Conservation (phyloP, 2,329 filamentous ascomycete species). For the Hypoxylon sp. region DNA sequence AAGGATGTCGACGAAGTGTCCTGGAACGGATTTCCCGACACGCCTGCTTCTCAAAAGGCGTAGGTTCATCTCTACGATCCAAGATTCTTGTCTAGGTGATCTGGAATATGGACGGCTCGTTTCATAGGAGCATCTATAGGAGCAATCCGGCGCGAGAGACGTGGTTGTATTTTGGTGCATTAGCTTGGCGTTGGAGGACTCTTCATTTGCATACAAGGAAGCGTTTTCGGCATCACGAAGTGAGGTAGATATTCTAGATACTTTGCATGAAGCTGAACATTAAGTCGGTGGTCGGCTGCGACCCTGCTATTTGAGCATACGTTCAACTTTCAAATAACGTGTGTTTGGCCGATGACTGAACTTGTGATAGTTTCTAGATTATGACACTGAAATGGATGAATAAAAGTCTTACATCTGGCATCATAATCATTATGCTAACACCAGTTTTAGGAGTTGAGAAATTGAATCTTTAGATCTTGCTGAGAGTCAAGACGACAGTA, state of each 20-base stretch:
- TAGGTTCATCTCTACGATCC: neutral
- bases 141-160: neutral
- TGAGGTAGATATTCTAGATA: conserved; percentile 7
- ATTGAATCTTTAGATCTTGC: neutral
- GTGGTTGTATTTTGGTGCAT: conserved; percentile 37
- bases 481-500: neutral
- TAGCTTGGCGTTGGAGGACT: conserved; percentile 43
- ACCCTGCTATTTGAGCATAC: neutral
- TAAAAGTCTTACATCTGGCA: neutral
- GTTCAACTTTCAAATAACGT: neutral
- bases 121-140: conserved; percentile 5
- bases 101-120: neutral
- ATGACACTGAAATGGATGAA: neutral
- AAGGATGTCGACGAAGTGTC: conserved; percentile 52
- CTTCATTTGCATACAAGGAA: conserved; percentile 21
- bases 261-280: neutral
- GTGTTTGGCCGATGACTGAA: neutral
- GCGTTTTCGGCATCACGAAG: conserved; percentile 5
- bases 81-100: neutral
- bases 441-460: neutral
- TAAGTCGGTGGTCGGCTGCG: neutral
- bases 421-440: neutral
- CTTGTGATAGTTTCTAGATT: neutral
- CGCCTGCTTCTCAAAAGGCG: conserved; percentile 19
- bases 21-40: conserved; percentile 59